Conservation (phyloP, 2,329 filamentous ascomycete species). For the Fusarium nelsonii region DNA sequence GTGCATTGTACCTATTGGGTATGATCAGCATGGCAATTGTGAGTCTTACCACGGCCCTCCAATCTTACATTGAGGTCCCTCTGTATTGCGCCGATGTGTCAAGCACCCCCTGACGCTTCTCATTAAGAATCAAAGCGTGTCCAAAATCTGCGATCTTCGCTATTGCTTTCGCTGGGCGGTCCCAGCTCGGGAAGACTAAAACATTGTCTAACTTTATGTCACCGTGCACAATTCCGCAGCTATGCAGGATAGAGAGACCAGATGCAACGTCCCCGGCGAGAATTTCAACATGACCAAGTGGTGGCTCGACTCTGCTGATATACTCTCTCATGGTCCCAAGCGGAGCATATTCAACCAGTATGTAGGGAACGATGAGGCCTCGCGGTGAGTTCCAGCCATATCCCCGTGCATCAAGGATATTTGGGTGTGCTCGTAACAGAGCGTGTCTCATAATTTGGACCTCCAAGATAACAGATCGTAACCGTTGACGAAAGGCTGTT, state of each 20-base stretch:
- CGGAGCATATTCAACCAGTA: background rate
- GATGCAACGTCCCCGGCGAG: background rate
- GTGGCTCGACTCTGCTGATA: background rate
- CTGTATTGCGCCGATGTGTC: background rate
- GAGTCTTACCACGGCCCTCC: rapidly evolving
- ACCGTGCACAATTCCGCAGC: background rate
- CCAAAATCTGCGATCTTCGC: background rate
- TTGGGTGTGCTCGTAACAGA: background rate
- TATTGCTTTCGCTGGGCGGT: background rate
- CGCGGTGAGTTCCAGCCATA: background rate
- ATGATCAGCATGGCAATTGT: too few species aligned
- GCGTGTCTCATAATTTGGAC: background rate
- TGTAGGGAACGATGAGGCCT: background rate
- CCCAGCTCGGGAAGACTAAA: background rate
- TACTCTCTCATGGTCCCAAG: background rate
- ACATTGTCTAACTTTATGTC: background rate
- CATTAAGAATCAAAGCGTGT: background rate
- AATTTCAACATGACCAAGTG: background rate
- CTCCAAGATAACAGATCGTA: background rate
- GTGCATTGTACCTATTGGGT: background rate
- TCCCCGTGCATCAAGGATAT: background rate
- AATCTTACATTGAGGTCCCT: background rate
- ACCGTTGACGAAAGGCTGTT: background rate
- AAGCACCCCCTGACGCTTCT: rapidly evolving
- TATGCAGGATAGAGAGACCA: background rate